Base-by-base conservation (phyloP, 768 basidiomycete genomes). In the Leucosporidium scottii region DNA sequence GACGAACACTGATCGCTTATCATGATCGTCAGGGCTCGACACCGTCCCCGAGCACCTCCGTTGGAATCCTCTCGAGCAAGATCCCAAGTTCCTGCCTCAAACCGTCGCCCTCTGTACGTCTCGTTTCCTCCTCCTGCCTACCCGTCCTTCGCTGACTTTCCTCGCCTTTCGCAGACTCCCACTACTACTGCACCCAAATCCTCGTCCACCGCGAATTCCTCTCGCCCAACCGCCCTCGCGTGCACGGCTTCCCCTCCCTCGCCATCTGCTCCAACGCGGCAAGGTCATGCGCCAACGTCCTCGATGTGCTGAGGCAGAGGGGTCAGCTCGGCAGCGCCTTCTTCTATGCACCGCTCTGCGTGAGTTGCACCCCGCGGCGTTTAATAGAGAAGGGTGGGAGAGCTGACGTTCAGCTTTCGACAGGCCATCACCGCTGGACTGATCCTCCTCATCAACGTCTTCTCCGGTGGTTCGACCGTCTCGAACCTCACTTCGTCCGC, bases 231-330 rank as follows among this genome's bases (percentile, higher is more conserved):
- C 64, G 68, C 1, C 55, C 61, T 0, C 36, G 50, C 27, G 39
- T 62, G 3, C 65, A 72, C 51, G 47, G 62, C 20, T 85, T 86
- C 74, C 87, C 87, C 15, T 88, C 86, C 0, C 80, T 88, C 27
- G 86, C 87, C 0, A 89, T 88, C 62, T 90, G 87, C 76, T 85
- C 87, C n/a, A 91, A 91, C 68, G 83, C 91, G 0, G 88, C 91
- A 2, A 81, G 89, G 12, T 89, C 88, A 1, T 86, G 84, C 66
- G 84, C 83, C 49, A 88, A 87, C 74, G 82, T 92, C 34, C 77
- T 88, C 25, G 88, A 90, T 71, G 79, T 84, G 3, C 82, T 84
- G 61, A 78, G 81, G 59, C 70, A 84, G 57, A 77, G 79, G 9
- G 79, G 61, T 6, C 28, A 73, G n/a, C 68, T 74, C 39, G 25